Base-by-base conservation (phyloP, 306 rosid species). In the Herpetospermum pedunculosum region DNA sequence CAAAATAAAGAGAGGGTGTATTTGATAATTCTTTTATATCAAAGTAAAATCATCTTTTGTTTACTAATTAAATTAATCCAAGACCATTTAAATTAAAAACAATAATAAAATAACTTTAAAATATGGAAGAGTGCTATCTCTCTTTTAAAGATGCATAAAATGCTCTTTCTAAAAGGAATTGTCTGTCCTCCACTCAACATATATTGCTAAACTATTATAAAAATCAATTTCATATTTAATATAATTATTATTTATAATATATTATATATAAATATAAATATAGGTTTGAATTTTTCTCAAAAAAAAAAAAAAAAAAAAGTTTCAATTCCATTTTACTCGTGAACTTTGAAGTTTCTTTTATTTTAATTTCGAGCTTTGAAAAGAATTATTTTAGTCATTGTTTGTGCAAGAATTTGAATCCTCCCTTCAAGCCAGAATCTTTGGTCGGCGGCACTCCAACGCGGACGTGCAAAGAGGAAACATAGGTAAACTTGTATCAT, bases 91-190 rank as follows among this genome's bases (percentile, higher is more conserved):
- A 6, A 41, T 6, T 55, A 11, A 25, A 15, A 63, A 35, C 11
- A 63, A 1, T 35, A 62, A 3, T 34, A 11, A 35, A 35, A 8
- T 16, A 63, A 63, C 70, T 63, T 63, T 63, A 35, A 16, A 34
- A 62, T 34, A 62, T 62, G 70, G 46, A 62, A 60, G 47, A 63
- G 18, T 63, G 70, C 48, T 63, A 63, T 63, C 26, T 32, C 26
- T 63, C 70, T n/a, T 63, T 63, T 63, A 63, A 63, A 63, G 46
- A 35, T 18, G 44, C 70, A 63, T 21, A 63, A 63, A 34, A 63
- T 63, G 70, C 28, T 63, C 44, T 63, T 63, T 37, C 18, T 62
- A 34, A 62, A 60, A 35, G 16, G 23, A 62, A 62, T 34, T 62
- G 70, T 28, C 29, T 63, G 70, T 63, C 28, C 29, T 9, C 47